Conservation (phyloP, 2,329 filamentous ascomycete genomes). For the Lojkania enalia region DNA sequence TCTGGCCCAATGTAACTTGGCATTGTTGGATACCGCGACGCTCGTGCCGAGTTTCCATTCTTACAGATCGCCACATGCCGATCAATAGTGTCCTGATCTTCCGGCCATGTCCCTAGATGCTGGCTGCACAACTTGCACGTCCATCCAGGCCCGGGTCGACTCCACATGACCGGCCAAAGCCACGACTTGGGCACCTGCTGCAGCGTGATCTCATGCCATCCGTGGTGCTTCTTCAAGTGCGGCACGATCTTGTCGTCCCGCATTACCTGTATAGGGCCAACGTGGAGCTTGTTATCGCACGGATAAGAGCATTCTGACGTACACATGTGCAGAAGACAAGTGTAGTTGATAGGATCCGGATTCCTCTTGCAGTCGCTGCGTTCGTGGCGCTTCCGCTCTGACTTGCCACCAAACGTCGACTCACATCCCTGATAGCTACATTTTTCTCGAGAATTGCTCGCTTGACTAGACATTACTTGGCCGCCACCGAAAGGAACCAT, state of each 20-base stretch:
- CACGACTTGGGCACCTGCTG: not conserved
- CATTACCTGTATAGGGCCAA: not conserved
- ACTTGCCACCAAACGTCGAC: not conserved
- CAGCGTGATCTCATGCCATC: not conserved
- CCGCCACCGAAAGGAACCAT: too few relatives aligned
- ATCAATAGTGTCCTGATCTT: not conserved
- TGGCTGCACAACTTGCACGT: not conserved
- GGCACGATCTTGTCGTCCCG: not conserved
- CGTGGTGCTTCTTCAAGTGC: not conserved
- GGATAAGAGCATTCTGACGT: too few relatives aligned
- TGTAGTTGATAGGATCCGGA: too few relatives aligned
- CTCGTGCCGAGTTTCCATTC: not conserved
- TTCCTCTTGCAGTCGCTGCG: too few relatives aligned
- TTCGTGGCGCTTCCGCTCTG: not conserved
- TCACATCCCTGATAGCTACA: not conserved
- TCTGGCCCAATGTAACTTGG: not conserved
- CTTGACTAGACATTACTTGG: too few relatives aligned
- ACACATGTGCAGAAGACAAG: too few relatives aligned
- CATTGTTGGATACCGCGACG: not conserved
- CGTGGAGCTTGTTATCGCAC: too few relatives aligned
- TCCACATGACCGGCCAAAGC: not conserved
- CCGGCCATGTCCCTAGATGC: not conserved
- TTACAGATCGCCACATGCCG: not conserved
- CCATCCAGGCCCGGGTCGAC: not conserved
- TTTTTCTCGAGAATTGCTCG: not conserved